A percentile compares a stretch with the other conserved stretches of the same genome.
Conservation (phyloP, 371 early-diverging fungal species). For the Mortierella sp. region DNA sequence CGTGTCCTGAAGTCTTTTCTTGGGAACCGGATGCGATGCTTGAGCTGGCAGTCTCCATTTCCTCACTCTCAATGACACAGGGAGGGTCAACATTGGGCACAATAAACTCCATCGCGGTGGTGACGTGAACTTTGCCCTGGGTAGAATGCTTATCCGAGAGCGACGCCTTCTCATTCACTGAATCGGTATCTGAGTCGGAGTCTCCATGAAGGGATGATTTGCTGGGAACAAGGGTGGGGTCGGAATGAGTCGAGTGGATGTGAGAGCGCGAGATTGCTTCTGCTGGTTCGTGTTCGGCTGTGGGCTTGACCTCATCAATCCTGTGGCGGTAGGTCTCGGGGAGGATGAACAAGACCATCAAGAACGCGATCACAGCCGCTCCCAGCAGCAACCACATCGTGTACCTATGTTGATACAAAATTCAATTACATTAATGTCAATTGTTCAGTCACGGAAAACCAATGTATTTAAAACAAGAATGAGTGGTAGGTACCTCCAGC, state of each 20-base stretch:
- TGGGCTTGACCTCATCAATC: constrained; percentile 26
- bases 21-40: neutral
- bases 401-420: constrained; percentile 40
- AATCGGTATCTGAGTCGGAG: neutral
- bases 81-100: constrained; percentile 31
- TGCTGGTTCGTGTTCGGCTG: neutral
- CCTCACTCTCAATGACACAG: constrained; percentile 21
- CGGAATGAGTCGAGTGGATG: constrained; percentile 41
- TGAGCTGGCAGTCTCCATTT: neutral
- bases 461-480: neutral
- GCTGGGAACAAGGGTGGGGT: constrained; percentile 45
- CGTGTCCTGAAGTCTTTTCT: neutral
- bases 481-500: constrained; percentile 63
- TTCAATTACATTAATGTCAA: too few species aligned
- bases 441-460: too few species aligned
- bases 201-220: constrained; percentile 31
- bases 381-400: constrained; percentile 73
- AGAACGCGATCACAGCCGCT: constrained; percentile 61
- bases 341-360: constrained; percentile 64
- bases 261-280: constrained; percentile 20
- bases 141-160: constrained; percentile 20
- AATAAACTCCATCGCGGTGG: constrained; percentile 43
- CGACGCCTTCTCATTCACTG: neutral
- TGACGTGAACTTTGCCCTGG: constrained; percentile 8
- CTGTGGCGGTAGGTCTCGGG: constrained; percentile 71